Evolutionary conservation across 306 rosid genomes (phyloP).

Genomic region (Sechiopsis laciniata): DNA sequence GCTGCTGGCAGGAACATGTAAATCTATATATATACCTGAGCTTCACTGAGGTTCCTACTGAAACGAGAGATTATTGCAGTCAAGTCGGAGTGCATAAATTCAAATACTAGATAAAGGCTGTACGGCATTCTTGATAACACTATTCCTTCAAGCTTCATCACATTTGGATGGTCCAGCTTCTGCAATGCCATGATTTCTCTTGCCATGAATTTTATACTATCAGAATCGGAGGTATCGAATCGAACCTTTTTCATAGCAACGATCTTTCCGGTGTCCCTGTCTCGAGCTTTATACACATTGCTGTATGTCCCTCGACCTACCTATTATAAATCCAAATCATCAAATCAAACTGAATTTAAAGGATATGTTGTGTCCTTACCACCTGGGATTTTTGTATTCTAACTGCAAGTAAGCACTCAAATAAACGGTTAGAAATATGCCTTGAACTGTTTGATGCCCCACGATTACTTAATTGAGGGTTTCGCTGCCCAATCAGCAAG

Average conservation of each 20-base stretch:
- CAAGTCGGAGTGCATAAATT: conserved; percentile 51
- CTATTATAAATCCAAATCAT: conserved; percentile 29
- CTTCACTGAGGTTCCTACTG: conserved; percentile 44
- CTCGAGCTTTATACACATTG: conserved; percentile 74
- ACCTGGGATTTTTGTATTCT: too few relatives aligned
- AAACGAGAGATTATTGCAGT: conserved; percentile 51
- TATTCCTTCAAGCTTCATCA: conserved; percentile 61
- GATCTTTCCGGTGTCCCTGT: conserved; percentile 47
- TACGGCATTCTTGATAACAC: conserved; percentile 77
- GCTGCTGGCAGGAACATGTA: neutral
- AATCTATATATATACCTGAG: conserved; percentile 40
- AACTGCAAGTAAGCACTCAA: too few relatives aligned
- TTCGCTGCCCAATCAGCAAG: too few relatives aligned
- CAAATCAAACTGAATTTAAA: too few relatives aligned
- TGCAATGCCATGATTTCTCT: conserved; percentile 58
- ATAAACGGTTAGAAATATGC: too few relatives aligned
- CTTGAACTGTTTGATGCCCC: too few relatives aligned
- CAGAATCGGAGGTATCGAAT: conserved; percentile 64
- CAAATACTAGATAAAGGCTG: conserved; percentile 63
- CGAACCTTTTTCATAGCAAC: conserved; percentile 76
- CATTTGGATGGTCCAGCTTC: conserved; percentile 61
- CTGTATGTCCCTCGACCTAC: conserved; percentile 73
- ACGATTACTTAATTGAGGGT: too few relatives aligned
- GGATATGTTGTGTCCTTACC: too few relatives aligned
- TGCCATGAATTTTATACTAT: conserved; percentile 70